phyloP scores from a whole-genome alignment of 2,329 filamentous ascomycete genomes.

The Blastomyces percursus region DNA sequence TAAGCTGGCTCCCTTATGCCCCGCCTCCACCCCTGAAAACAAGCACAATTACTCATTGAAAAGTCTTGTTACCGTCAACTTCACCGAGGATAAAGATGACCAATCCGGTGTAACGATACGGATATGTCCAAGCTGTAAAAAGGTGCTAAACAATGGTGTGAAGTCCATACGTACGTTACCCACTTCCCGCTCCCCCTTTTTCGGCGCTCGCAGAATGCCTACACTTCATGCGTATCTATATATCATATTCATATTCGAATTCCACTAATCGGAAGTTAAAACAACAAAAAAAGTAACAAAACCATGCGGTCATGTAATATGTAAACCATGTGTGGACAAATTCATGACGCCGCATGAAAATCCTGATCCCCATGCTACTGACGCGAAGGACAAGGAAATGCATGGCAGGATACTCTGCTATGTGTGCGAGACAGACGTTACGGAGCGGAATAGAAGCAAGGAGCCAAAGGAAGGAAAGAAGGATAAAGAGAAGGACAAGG shows the following conservation, averaged over 20 bases:
- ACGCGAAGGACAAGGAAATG: constrained; percentile 38
- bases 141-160: constrained; percentile 67
- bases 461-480: constrained; percentile 30
- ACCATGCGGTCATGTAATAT: constrained; percentile 85
- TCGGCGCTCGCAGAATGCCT: not conserved
- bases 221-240: not conserved
- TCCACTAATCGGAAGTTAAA: not conserved
- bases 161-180: constrained; percentile 53
- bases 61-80: constrained; percentile 62
- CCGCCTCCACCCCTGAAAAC: constrained; percentile 54
- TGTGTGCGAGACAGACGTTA: constrained; percentile 75
- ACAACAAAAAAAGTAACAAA: constrained; percentile 49
- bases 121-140: constrained; percentile 77
- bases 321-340: constrained; percentile 69
- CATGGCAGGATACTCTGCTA: constrained; percentile 57
- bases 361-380: constrained; percentile 50
- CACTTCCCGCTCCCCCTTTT: not conserved
- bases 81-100: constrained; percentile 56
- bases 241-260: not conserved
- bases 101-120: constrained; percentile 39
- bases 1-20: constrained; percentile 64
- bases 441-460: constrained; percentile 29
- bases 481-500: constrained; percentile 44
- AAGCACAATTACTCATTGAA: constrained; percentile 71
- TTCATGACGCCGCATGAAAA: constrained; percentile 57